Evolutionary conservation across 176 grass and related monocot species (phyloP).

Genomic region (Aegilops speltoides): DNA sequence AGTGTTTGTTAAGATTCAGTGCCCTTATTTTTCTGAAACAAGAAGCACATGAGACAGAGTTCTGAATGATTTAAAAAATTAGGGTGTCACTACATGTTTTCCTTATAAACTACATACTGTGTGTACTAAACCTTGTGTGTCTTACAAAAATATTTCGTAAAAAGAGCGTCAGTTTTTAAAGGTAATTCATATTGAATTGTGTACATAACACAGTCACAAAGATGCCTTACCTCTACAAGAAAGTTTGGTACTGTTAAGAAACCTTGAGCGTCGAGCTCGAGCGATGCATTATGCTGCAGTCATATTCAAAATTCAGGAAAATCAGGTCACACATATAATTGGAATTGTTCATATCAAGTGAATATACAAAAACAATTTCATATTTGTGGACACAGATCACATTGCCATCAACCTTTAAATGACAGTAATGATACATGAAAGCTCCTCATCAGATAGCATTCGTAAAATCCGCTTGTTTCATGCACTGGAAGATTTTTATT

Average conservation of each 20-base stretch:
- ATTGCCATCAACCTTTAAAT: constrained; percentile 4
- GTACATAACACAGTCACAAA: constrained; percentile 1
- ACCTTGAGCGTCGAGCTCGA: constrained; percentile 63
- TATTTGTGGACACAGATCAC: constrained; percentile 5
- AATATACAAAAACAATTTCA: background rate
- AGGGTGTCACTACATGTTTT: background rate
- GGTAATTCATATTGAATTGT: background rate
- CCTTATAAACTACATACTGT: constrained; percentile 8
- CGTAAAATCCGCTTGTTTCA: background rate
- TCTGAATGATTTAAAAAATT: background rate
- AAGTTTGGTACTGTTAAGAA: constrained; percentile 83
- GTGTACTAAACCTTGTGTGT: background rate
- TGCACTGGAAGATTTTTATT: background rate
- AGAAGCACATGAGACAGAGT: background rate
- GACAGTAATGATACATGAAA: background rate
- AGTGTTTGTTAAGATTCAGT: background rate
- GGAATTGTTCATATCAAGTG: constrained; percentile 9
- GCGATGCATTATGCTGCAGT: constrained; percentile 82
- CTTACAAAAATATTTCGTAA: background rate
- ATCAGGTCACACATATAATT: constrained; percentile 4
- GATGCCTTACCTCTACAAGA: constrained; percentile 69
- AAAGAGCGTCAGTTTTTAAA: background rate
- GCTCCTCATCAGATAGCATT: background rate
- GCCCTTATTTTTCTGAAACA: constrained; percentile 13
- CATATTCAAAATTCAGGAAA: constrained; percentile 19